A percentile compares a stretch with the other conserved stretches of the same genome.
Conservation (phyloP, 495 filamentous ascomycete species). For the Bacidia rubella region DNA sequence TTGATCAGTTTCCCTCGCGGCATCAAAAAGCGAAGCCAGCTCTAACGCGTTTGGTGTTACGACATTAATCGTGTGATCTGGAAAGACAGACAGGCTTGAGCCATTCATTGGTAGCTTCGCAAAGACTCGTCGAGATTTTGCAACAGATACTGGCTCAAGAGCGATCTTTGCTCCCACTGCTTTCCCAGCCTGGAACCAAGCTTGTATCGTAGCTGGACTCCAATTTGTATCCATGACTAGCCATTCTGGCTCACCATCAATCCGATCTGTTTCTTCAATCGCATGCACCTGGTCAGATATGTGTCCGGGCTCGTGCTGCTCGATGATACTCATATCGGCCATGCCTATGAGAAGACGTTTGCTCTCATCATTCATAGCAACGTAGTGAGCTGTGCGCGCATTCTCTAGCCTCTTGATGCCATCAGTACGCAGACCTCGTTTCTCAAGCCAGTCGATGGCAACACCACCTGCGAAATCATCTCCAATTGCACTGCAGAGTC, state of each 20-base stretch:
- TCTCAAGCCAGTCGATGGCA: constrained; percentile 45
- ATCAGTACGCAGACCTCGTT: constrained; percentile 46
- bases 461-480: constrained; percentile 65
- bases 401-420: constrained; percentile 46
- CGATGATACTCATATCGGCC: constrained; percentile 87
- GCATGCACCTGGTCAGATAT: background rate
- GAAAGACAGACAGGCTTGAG: constrained; percentile 36
- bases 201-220: constrained; percentile 43
- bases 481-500: constrained; percentile 64
- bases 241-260: constrained; percentile 48
- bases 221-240: constrained; percentile 77
- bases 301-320: constrained; percentile 27
- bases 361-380: constrained; percentile 70
- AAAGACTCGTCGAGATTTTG: constrained; percentile 64
- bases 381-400: constrained; percentile 70
- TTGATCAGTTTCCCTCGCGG: constrained; percentile 46
- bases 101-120: constrained; percentile 12
- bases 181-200: constrained; percentile 48
- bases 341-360: constrained; percentile 77
- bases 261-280: constrained; percentile 40
- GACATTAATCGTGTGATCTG: constrained; percentile 49
- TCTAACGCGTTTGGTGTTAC: constrained; percentile 75
- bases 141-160: constrained; percentile 82
- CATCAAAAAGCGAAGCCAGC: constrained; percentile 56
- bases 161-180: constrained; percentile 42